Evolutionary conservation across 2,329 filamentous ascomycete genomes (phyloP), one percentile per base, ranked within the genome.

Genomic region (Phoma sp.): DNA sequence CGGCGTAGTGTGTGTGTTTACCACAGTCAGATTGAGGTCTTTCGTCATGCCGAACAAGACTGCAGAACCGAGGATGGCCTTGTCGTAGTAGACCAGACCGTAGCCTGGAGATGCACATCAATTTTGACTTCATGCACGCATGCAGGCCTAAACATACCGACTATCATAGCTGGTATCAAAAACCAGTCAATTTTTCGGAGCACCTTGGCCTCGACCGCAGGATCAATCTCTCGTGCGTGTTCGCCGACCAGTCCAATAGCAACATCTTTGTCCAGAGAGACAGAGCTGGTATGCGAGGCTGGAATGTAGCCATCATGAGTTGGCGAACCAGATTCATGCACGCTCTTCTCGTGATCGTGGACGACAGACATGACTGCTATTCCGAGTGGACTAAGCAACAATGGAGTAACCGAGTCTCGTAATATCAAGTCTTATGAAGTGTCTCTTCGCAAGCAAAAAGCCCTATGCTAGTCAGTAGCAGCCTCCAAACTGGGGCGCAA

Each of bases 1-100:
- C 0, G 87, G 86, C 1, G 72, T 77, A 2, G 76, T 80, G 1
- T 77, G 73, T n/a, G 78, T 68, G 58, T 83, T 74, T 7, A 83
- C 75, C 4, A 89, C 75, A 27, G 80, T 80, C 37, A 92, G 82
- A 1, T 77, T 60, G 3, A 92, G 81, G 67, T 92, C 88, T 3
- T 78, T 77, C 0, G 88, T 91, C 88, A 92, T 91, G 60, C 89
- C 89, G 69, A 92, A 91, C 12, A 92, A 82, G 1, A 83, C 85
- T 0, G 89, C 89, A 22, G 85, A 86, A 17, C 89, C 89, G 2
- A 92, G 79, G 58, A 92, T 92, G 7, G 89, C 89, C 79, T 89
- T 90, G 71, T 90, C 87, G 68, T 88, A 89, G 73, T 89, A 89
- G 0, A 89, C 86, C 31, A 90, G 77, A 2, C 87, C 86, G 73